Evolutionary conservation across 2,329 filamentous ascomycete species (phyloP).

Genomic region (Ophiobolus disseminans): DNA sequence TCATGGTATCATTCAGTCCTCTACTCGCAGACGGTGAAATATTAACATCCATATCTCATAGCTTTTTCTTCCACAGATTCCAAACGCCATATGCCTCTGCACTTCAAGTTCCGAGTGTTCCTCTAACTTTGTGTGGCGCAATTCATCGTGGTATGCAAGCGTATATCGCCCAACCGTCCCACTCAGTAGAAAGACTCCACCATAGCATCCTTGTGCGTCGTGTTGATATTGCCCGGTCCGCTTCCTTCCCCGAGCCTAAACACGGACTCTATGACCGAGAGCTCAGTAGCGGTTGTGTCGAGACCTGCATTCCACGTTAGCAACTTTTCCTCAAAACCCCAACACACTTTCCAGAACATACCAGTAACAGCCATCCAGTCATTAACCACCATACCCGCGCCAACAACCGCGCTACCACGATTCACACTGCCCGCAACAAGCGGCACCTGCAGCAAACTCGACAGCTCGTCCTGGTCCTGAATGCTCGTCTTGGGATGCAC

Average conservation of each 20-base stretch:
- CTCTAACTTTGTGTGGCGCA: no score
- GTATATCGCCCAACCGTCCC: neutral
- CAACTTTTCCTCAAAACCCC: neutral
- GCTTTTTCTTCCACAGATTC: constrained; percentile 7
- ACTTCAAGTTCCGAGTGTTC: no score
- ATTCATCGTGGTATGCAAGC: no score
- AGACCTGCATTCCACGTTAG: constrained; percentile 61
- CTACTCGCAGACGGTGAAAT: constrained; percentile 19
- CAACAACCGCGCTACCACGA: constrained; percentile 91
- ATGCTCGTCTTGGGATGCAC: constrained; percentile 97
- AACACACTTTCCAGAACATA: constrained; percentile 21
- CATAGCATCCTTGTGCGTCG: constrained; percentile 93
- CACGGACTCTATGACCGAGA: constrained; percentile 94
- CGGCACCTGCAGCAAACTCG: constrained; percentile 89
- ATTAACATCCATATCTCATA: constrained; percentile 27
- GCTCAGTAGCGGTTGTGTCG: constrained; percentile 95
- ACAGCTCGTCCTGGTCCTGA: constrained; percentile 97
- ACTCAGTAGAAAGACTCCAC: constrained; percentile 96
- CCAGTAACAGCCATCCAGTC: constrained; percentile 93
- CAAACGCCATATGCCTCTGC: constrained; percentile 6
- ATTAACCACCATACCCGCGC: constrained; percentile 95
- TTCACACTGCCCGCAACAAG: constrained; percentile 95
- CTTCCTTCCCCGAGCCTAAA: constrained; percentile 90
- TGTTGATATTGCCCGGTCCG: constrained; percentile 79
- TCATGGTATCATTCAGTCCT: constrained; percentile 36